Evolutionary conservation across 78 protist genomes (phyloP).

Genomic region (Pigoraptor vietnamica): DNA sequence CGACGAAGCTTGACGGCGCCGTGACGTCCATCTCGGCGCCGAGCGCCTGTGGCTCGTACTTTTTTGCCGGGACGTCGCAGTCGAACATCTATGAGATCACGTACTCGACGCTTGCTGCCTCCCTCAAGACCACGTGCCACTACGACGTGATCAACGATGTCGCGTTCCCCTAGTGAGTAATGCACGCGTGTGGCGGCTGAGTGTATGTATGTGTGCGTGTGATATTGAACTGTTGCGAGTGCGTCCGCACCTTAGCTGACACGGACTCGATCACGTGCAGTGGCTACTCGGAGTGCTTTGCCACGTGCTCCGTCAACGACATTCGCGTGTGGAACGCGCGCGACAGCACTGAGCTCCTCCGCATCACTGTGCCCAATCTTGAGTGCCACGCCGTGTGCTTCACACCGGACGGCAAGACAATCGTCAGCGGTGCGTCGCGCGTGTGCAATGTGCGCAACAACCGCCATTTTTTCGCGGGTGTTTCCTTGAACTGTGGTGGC

Average conservation of each 20-base stretch:
- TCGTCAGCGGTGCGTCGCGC: constrained; percentile 21
- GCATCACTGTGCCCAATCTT: constrained; percentile 45
- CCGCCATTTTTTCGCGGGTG: too few relatives aligned
- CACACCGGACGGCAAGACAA: constrained; percentile 34
- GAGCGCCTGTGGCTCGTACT: background rate
- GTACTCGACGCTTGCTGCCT: background rate
- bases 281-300: constrained; percentile 39
- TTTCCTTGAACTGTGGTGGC: too few relatives aligned
- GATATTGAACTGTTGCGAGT: background rate
- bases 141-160: background rate
- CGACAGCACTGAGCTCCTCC: constrained; percentile 49
- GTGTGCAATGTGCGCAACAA: background rate
- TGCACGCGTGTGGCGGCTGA: background rate
- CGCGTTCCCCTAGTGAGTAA: background rate
- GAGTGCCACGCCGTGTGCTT: constrained; percentile 38
- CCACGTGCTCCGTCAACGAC: constrained; percentile 40
- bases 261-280: background rate
- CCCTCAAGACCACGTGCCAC: background rate
- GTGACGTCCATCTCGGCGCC: background rate
- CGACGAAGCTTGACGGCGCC: background rate
- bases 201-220: too few relatives aligned
- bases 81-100: background rate
- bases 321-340: constrained; percentile 59
- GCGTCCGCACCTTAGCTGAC: background rate
- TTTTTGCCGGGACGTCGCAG: background rate